phyloP scores from a whole-genome alignment of 257 asterid genomes.

The Solanum bulbocastanum region DNA sequence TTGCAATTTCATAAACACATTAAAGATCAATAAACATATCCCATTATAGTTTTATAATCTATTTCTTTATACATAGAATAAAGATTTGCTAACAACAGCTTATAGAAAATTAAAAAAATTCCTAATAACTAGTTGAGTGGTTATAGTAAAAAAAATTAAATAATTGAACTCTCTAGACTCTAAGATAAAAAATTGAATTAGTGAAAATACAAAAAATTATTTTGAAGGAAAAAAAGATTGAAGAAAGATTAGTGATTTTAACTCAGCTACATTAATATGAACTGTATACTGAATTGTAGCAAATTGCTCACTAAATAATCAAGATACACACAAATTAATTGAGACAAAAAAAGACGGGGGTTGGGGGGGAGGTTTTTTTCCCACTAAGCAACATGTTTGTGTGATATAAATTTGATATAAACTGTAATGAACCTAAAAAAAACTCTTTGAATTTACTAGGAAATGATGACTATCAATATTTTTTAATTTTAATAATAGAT shows the following conservation, averaged over 20 bases:
- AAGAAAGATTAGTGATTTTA: background rate
- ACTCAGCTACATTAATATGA: background rate
- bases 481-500: background rate
- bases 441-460: background rate
- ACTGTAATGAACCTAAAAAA: background rate
- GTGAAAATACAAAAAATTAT: background rate
- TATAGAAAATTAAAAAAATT: background rate
- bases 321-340: background rate
- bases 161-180: background rate
- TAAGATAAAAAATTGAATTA: background rate
- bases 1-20: background rate
- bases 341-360: too few species aligned
- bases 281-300: background rate
- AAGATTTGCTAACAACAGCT: background rate
- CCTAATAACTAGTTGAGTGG: background rate
- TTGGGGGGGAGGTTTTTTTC: rapidly evolving
- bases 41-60: background rate
- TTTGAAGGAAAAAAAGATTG: background rate
- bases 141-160: background rate
- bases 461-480: background rate
- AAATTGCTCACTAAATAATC: background rate
- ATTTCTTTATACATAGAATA: background rate
- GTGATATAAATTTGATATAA: background rate
- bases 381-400: too few species aligned
- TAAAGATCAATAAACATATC: background rate